Conservation (phyloP, 306 rosid genomes). For the Acacia acuminata region DNA sequence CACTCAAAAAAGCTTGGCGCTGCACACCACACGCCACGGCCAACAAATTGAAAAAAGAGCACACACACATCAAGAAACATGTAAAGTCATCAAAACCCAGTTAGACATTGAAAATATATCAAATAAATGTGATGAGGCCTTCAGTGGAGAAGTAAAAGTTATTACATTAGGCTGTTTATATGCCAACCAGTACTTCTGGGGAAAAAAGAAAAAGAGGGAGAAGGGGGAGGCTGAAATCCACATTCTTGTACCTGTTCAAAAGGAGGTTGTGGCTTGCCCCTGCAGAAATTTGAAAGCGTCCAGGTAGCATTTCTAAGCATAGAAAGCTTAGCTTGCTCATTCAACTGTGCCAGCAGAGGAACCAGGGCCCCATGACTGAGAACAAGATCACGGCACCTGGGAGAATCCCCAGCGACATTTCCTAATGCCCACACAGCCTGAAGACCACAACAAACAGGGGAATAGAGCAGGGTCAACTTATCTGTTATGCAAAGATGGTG, state of each 20-base stretch:
- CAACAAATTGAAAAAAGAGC: too few relatives aligned
- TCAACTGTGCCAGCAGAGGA: conserved; percentile 81
- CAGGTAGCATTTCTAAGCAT: conserved; percentile 95
- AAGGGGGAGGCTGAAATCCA: not conserved
- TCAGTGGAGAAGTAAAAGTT: not conserved
- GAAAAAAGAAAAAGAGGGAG: not conserved
- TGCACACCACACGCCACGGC: too few relatives aligned
- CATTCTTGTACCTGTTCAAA: conserved; percentile 67
- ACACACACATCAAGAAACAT: not conserved
- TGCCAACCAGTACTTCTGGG: not conserved
- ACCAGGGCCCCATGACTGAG: conserved; percentile 74
- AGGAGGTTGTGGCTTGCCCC: conserved; percentile 91
- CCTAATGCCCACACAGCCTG: conserved; percentile 96
- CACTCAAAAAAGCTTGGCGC: not conserved
- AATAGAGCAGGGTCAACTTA: not conserved
- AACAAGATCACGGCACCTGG: conserved; percentile 91
- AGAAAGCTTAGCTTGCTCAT: conserved; percentile 90
- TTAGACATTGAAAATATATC: not conserved
- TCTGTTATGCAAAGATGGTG: not conserved
- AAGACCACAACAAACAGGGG: conserved; percentile 11
- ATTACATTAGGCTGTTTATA: not conserved
- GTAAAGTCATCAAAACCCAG: not conserved
- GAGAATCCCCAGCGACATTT: conserved; percentile 97
- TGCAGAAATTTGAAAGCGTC: conserved; percentile 86
- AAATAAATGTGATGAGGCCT: not conserved